Percentiles rank a stretch among this genome's conserved stretches.
Conservation (phyloP, 2,329 filamentous ascomycete species). For the Phyllosticta ampelicida region DNA sequence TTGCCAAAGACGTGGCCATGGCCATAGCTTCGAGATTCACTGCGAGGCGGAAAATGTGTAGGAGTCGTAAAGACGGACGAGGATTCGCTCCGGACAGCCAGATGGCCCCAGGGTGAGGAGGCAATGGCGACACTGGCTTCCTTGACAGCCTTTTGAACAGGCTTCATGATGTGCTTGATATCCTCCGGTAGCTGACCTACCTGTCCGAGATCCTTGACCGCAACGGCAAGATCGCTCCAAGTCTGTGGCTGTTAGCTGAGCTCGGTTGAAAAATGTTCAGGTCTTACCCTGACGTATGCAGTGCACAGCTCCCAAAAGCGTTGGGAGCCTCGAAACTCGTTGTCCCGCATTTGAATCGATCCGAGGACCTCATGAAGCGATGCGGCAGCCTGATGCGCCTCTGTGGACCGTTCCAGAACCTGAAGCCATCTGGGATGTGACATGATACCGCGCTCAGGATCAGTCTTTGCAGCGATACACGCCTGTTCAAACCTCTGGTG, state of each 20-base stretch:
- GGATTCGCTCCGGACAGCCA: constrained; percentile 25
- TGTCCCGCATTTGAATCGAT: constrained; percentile 75
- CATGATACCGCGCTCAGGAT: constrained; percentile 25
- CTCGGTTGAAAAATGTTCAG: constrained; percentile 4
- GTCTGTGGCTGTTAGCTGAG: constrained; percentile 30
- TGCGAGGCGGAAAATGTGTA: constrained; percentile 3
- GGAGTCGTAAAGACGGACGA: not conserved
- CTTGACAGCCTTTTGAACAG: constrained; percentile 72
- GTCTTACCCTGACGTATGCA: constrained; percentile 50
- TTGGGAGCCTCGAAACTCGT: constrained; percentile 54
- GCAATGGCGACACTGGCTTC: constrained; percentile 67
- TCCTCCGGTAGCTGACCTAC: constrained; percentile 33
- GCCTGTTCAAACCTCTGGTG: constrained; percentile 48
- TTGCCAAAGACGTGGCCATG: constrained; percentile 4
- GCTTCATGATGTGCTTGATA: constrained; percentile 62
- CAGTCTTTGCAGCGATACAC: constrained; percentile 15
- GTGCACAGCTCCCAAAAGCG: constrained; percentile 63
- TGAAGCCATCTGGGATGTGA: constrained; percentile 35
- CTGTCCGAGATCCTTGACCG: constrained; percentile 40
- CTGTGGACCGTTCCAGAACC: constrained; percentile 60
- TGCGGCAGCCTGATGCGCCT: constrained; percentile 63
- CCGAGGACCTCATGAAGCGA: constrained; percentile 62
- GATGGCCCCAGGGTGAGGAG: constrained; percentile 51
- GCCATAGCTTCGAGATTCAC: constrained; percentile 1
- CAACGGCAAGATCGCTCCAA: constrained; percentile 55